A percentile compares a stretch with the other conserved stretches of the same genome.
These are phyloP conservation scores for Apiotrichum laibachii DNA, from an alignment of 1,284 basidiomycete genomes.

Conservation along the genomic window DNA sequence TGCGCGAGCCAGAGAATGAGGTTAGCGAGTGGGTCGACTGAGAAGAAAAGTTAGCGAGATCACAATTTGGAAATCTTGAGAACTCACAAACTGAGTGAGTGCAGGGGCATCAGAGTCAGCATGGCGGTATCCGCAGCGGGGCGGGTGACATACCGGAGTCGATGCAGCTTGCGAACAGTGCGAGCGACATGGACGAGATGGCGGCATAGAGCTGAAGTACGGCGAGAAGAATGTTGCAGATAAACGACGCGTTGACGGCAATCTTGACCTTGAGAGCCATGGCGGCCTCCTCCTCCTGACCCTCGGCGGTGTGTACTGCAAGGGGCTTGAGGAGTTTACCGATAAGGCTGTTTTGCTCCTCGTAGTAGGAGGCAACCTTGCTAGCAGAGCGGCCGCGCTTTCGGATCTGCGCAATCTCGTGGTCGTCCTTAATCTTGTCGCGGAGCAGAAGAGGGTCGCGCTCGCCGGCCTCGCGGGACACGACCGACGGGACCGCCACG, in stretches of 20 bases:
- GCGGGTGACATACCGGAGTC: conserved; percentile 59
- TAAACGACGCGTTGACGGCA: conserved; percentile 78
- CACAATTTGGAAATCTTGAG: too few species aligned
- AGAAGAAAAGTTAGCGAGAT: background rate
- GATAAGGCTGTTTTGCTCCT: conserved; percentile 85
- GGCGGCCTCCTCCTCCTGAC: conserved; percentile 34
- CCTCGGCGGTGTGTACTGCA: conserved; percentile 58
- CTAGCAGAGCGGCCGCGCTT: conserved; percentile 16
- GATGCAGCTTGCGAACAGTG: conserved; percentile 83
- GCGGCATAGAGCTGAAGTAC: conserved; percentile 66
- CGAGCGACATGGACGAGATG: conserved; percentile 76
- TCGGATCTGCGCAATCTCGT: conserved; percentile 42
- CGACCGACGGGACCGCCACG: conserved; percentile 30
- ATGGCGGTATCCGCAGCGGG: background rate
- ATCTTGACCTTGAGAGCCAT: conserved; percentile 69
- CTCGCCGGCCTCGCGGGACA: conserved; percentile 46
- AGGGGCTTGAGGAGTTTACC: conserved; percentile 78
- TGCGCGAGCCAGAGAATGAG: conserved; percentile 79
- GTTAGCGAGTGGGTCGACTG: conserved; percentile 83
- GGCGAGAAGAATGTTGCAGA: conserved; percentile 67
- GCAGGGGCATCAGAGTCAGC: background rate
- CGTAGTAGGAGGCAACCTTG: conserved; percentile 62
- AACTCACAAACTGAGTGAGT: conserved; percentile 28
- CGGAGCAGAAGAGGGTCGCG: conserved; percentile 52
- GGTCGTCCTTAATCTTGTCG: conserved; percentile 47